Percentiles rank a stretch among this genome's conserved stretches.
Evolutionary conservation across 371 early-diverging fungal genomes (phyloP).

Genomic region (Actinomucor elegans): DNA sequence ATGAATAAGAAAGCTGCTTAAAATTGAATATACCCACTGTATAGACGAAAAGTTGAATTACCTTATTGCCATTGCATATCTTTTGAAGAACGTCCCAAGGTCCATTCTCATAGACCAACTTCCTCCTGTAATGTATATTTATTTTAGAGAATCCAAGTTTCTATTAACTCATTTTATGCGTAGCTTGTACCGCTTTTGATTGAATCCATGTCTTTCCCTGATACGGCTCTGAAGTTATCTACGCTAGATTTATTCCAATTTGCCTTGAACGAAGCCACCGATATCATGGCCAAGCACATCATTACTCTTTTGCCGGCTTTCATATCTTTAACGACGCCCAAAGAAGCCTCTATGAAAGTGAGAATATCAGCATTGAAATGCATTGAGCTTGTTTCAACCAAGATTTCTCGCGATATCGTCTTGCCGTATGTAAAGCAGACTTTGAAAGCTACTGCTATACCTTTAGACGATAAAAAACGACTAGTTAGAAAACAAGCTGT

Average conservation of each 20-base stretch:
- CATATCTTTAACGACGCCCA: constrained; percentile 30
- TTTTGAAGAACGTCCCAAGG: constrained; percentile 78
- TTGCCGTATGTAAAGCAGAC: constrained; percentile 62
- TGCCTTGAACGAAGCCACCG: constrained; percentile 56
- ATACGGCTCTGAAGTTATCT: constrained; percentile 65
- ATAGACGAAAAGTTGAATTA: constrained; percentile 61
- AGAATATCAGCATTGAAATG: constrained; percentile 75
- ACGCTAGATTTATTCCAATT: constrained; percentile 76
- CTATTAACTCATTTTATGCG: not conserved
- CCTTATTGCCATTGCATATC: constrained; percentile 77
- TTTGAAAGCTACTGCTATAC: constrained; percentile 54
- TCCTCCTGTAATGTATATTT: constrained; percentile 53
- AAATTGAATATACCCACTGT: too few species aligned
- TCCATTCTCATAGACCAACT: constrained; percentile 76
- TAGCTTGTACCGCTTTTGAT: constrained; percentile 79
- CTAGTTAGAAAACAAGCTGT: constrained; percentile 85
- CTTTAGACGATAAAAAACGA: constrained; percentile 86
- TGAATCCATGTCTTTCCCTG: constrained; percentile 58
- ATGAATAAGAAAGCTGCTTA: too few species aligned
- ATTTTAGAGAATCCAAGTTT: not conserved
- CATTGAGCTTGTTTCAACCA: constrained; percentile 64
- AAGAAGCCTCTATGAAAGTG: constrained; percentile 35
- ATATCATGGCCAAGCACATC: constrained; percentile 56
- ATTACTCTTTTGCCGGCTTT: constrained; percentile 49
- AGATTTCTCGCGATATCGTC: constrained; percentile 57